phyloP scores from a whole-genome alignment of 768 basidiomycete genomes.

The Paxillus involutus region DNA sequence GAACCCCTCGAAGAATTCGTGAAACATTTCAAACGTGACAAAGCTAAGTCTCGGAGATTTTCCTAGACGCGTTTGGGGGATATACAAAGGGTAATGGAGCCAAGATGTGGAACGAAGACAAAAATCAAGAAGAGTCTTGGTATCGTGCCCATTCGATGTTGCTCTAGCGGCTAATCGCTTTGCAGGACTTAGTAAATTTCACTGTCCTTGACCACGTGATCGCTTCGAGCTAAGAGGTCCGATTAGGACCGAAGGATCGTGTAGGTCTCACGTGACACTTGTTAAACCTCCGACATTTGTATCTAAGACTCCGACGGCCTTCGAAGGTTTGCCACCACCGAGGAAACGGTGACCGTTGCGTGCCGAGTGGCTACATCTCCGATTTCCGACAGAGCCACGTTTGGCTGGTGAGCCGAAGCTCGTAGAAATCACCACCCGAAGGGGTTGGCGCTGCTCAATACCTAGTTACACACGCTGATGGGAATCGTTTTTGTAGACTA shows the following conservation, averaged over 20 bases:
- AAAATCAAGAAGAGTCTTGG: not conserved
- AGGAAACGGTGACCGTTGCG: too few relatives aligned
- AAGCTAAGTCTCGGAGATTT: not conserved
- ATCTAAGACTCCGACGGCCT: not conserved
- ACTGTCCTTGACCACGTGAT: not conserved
- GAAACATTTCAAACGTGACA: slow-evolving; percentile 13
- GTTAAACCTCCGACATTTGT: too few relatives aligned
- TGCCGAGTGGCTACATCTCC: too few relatives aligned
- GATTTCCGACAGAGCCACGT: too few relatives aligned
- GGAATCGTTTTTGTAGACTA: slow-evolving; percentile 28
- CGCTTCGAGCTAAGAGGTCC: not conserved
- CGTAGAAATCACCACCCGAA: too few relatives aligned
- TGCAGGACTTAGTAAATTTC: not conserved
- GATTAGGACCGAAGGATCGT: too few relatives aligned
- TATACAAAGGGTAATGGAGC: not conserved
- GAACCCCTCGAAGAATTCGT: slow-evolving; percentile 5
- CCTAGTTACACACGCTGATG: not conserved
- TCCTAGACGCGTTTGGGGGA: not conserved
- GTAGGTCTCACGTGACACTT: too few relatives aligned
- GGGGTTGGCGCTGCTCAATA: too few relatives aligned
- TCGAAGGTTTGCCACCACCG: too few relatives aligned
- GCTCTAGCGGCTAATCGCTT: not conserved
- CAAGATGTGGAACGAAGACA: not conserved
- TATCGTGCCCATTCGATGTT: not conserved
- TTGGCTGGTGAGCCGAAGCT: too few relatives aligned